Percentiles rank a stretch among this genome's conserved stretches.
phyloP scores from a whole-genome alignment of 352 stramenopile species.

The Albugo candida region DNA sequence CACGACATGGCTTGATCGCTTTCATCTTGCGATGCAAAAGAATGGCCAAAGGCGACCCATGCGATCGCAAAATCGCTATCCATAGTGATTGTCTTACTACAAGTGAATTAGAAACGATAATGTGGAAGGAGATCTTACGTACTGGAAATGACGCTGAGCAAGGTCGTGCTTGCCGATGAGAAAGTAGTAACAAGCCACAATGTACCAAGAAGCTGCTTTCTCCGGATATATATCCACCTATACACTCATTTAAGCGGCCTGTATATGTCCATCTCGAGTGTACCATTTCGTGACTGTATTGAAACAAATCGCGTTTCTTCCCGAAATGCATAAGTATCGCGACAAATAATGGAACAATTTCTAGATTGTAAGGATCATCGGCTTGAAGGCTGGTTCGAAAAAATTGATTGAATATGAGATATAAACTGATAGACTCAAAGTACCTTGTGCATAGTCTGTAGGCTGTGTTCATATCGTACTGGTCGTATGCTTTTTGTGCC shows the following conservation, averaged over 20 bases:
- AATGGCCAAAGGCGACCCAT: conserved; percentile 94
- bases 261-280: not conserved
- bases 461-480: conserved; percentile 64
- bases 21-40: conserved; percentile 94
- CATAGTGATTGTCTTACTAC: conserved; percentile 79
- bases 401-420: not conserved
- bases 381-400: conserved; percentile 35
- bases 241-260: not conserved
- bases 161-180: conserved; percentile 86
- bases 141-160: conserved; percentile 92
- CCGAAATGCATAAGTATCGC: conserved; percentile 81
- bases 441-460: conserved; percentile 64
- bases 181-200: conserved; percentile 93
- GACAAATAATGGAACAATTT: conserved; percentile 69
- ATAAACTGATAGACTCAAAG: not conserved
- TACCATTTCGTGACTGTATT: conserved; percentile 89
- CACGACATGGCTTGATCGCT: conserved; percentile 94
- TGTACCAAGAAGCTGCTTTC: conserved; percentile 87
- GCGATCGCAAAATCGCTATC: conserved; percentile 85
- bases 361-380: conserved; percentile 60
- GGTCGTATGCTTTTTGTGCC: conserved; percentile 70
- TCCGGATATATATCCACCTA: conserved; percentile 88
- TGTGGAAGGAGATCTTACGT: conserved; percentile 9
- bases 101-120: not conserved
- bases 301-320: conserved; percentile 89